Percentiles rank a stretch among this genome's conserved stretches.
Conservation (phyloP, 352 stramenopile species). For the Phytopythium boreale region DNA sequence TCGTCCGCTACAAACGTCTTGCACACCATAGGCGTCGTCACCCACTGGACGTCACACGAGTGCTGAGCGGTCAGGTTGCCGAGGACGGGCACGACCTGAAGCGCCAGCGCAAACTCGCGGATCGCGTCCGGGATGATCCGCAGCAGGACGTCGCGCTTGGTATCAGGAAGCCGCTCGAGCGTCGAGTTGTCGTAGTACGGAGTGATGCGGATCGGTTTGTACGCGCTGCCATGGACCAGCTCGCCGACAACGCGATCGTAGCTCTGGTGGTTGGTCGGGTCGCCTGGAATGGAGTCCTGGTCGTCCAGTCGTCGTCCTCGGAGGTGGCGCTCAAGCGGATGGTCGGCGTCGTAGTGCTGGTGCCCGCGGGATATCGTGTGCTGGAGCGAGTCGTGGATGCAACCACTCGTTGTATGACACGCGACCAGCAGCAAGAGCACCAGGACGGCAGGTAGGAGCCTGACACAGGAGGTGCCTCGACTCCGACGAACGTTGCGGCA, state of each 20-base stretch:
- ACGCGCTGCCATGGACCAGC: constrained; percentile 16
- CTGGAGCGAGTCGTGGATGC: constrained; percentile 29
- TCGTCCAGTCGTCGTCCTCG: constrained; percentile 6
- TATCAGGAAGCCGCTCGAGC: constrained; percentile 32
- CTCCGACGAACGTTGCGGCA: background rate
- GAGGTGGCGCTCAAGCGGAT: constrained; percentile 19
- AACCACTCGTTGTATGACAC: constrained; percentile 3
- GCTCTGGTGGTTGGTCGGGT: constrained; percentile 26
- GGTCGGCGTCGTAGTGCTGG: constrained; percentile 22
- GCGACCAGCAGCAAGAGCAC: background rate
- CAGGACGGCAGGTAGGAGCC: background rate
- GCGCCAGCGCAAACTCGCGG: constrained; percentile 37
- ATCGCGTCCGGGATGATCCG: constrained; percentile 72
- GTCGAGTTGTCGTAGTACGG: constrained; percentile 64
- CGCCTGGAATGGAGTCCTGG: constrained; percentile 2
- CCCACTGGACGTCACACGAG: constrained; percentile 53
- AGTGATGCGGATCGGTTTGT: constrained; percentile 66
- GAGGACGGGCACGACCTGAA: constrained; percentile 64
- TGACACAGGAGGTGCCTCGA: background rate
- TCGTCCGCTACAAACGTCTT: constrained; percentile 49
- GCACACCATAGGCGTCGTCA: constrained; percentile 53
- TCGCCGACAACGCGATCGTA: constrained; percentile 40
- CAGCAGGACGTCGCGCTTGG: constrained; percentile 42
- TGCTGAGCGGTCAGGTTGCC: constrained; percentile 59
- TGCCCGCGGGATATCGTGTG: constrained; percentile 19